phyloP scores from a whole-genome alignment of 495 filamentous ascomycete species.

The Choiromyces venosus region DNA sequence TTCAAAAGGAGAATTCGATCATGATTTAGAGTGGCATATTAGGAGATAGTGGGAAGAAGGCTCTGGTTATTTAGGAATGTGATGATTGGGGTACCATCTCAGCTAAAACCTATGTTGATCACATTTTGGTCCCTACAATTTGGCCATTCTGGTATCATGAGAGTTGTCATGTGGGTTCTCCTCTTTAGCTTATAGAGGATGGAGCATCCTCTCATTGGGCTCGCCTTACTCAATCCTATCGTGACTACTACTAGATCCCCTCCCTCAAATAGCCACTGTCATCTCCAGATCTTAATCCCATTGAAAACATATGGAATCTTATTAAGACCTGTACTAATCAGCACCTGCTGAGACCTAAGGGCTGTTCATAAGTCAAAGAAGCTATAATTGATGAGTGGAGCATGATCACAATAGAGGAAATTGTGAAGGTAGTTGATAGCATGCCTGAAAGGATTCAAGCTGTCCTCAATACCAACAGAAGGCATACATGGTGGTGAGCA shows the following conservation, averaged over 20 bases:
- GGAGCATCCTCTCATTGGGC: constrained; percentile 9
- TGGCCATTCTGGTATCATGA: constrained; percentile 11
- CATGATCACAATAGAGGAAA: constrained; percentile 4
- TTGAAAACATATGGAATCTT: constrained; percentile 8
- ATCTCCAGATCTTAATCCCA: constrained; percentile 1
- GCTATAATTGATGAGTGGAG: constrained; percentile 7
- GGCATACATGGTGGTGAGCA: constrained; percentile 2
- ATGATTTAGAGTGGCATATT: constrained; percentile 8
- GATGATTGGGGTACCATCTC: constrained; percentile 16
- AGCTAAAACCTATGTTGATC: constrained; percentile 5
- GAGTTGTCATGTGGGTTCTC: not conserved
- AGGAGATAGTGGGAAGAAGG: not conserved
- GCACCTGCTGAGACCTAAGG: not conserved
- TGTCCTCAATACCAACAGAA: constrained; percentile 1
- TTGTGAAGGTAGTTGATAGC: not conserved
- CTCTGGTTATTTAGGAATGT: constrained; percentile 7
- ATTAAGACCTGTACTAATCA: not conserved
- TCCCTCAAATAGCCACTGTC: not conserved
- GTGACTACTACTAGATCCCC: constrained; percentile 7
- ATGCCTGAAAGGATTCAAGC: constrained; percentile 9
- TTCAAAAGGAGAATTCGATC: constrained; percentile 1
- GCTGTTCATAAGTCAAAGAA: not conserved
- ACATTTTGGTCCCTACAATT: constrained; percentile 5
- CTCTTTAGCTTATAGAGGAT: constrained; percentile 18
- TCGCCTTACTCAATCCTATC: not conserved